Base-by-base conservation (phyloP, 352 stramenopile species). In the Chrysophaeum taylorii region DNA sequence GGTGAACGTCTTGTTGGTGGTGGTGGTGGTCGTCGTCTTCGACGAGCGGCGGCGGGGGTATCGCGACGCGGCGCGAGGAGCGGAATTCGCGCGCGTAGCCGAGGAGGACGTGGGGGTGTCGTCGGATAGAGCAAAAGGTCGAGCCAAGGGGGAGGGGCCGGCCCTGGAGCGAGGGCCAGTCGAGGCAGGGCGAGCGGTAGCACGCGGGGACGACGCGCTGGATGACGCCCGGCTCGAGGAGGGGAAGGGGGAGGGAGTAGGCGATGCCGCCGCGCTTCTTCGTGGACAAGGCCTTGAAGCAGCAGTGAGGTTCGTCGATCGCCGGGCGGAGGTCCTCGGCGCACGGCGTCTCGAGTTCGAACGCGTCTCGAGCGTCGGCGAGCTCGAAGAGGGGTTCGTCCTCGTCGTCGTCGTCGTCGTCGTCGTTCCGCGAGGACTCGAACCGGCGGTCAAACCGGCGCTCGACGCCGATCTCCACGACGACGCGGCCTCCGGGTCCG, bases 141-240 rank as follows among this genome's bases (percentile, higher is more conserved):
- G 41, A 48, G 14, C 41, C 41, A 21, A 48, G 14, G 41, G 14
- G 41, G 41, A 48, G 41, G 14, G 41, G 14, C 18, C 18, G 45
- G 45, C 12, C 18, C 45, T 12, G 18, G 33, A 36, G 23, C 50
- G 50, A 25, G 50, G 50, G 7, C 50, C 50, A 62, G 50, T 62
- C 50, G 15, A 62, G 50, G 25, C 27, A 31, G 4, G 50, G 50
- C 25, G 50, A 4, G 5, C 25, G 15, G 36, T 66, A 66, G 33
- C 9, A 2, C 5, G 33, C 31, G 5, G 57, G 57, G 1, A 45
- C 57, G 57, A 66, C 57, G 7, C 35, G 27, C 12, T 36, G 31
- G 16, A 66, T 2, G 33, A 66, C 57, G 57, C 57, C 57, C 14
- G 31, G 14, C 36, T 66, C 57, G 7, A 66, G 27, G 33, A 66